Evolutionary conservation across 108 stramenopile species (phyloP), one percentile per base, ranked within the genome.

Genomic region (Hondaea fermentalgiana): DNA sequence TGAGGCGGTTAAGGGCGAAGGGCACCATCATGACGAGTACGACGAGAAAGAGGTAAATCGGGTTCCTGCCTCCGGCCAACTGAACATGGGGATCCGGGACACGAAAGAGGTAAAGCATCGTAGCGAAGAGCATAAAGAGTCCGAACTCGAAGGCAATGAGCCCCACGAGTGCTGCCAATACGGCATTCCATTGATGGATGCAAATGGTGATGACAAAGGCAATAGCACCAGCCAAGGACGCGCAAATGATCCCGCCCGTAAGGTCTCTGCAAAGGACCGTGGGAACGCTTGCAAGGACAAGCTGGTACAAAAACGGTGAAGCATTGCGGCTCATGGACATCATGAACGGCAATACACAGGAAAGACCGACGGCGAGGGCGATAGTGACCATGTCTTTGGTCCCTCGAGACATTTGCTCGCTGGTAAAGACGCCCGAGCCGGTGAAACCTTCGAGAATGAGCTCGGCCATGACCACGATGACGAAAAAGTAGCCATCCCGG

Each of bases 291-390:
- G 76, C n/a, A 0, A 83, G 76, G 43, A 83, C 76, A 8, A 83
- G 76, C 76, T 83, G 76, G 51, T 83, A 83, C n/a, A 83, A 45
- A 45, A 45, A 83, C 51, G 76, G 76, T 2, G 76, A 83, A 3
- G 76, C 76, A 23, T 83, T 83, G 45, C 76, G 76, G 49, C 76
- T 83, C 76, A 83, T 83, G 49, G 76, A 83, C 76, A 83, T 83
- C 76, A 83, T 83, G 51, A 83, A 83, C 2, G 76, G 76, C 10
- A 83, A 23, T 35, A 53, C 76, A 23, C 19, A 28, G 51, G 49
- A 12, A 45, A 83, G 76, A 53, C 76, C 76, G 23, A 83, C 12
- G 51, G 49, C 51, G 25, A 83, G 76, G 10, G 23, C 45, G 25
- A 83, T 53, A 12, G 76, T 83, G 49, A 47, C 28, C 49, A 28